Evolutionary conservation across 176 grass and related monocot genomes (phyloP).

Genomic region (Eragrostis curvula): DNA sequence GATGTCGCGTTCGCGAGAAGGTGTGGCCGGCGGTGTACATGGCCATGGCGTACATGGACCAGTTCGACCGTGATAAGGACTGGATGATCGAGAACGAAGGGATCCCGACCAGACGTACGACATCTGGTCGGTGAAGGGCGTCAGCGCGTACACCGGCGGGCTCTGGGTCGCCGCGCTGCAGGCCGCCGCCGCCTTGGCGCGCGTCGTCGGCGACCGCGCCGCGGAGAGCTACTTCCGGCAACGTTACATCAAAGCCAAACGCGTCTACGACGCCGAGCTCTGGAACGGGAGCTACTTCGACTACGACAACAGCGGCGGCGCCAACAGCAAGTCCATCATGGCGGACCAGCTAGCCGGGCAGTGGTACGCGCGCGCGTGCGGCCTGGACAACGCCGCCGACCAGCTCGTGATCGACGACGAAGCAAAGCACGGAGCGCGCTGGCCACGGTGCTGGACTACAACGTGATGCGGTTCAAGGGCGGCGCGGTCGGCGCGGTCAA

Average conservation of each 20-base stretch:
- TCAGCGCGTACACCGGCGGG: conserved; percentile 85
- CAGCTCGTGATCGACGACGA: conserved; percentile 55
- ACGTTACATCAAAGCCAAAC: conserved; percentile 44
- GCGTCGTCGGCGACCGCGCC: conserved; percentile 53
- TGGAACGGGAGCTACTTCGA: conserved; percentile 88
- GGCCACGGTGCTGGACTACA: conserved; percentile 69
- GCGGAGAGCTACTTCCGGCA: conserved; percentile 60
- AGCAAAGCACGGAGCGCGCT: conserved; percentile 64
- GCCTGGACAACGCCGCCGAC: conserved; percentile 34
- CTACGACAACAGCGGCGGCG: conserved; percentile 70
- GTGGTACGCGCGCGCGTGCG: conserved; percentile 71
- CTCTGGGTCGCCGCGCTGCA: conserved; percentile 80
- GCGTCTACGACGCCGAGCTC: conserved; percentile 51
- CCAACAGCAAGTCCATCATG: conserved; percentile 67
- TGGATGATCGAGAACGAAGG: conserved; percentile 96
- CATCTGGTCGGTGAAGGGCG: conserved; percentile 72
- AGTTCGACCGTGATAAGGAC: conserved; percentile 80
- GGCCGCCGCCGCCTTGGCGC: conserved; percentile 76
- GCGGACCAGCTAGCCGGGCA: conserved; percentile 87
- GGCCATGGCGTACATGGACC: conserved; percentile 95
- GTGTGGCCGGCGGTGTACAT: conserved; percentile 86
- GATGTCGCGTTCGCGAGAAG: conserved; percentile 55
- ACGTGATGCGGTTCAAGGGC: conserved; percentile 69
- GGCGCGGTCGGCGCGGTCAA: conserved; percentile 73
- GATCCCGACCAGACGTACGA: conserved; percentile 83